A percentile compares a stretch with the other conserved stretches of the same genome.
These are phyloP conservation scores for Tulasnella sp. DNA, from an alignment of 768 basidiomycete species.

Conservation along the genomic window DNA sequence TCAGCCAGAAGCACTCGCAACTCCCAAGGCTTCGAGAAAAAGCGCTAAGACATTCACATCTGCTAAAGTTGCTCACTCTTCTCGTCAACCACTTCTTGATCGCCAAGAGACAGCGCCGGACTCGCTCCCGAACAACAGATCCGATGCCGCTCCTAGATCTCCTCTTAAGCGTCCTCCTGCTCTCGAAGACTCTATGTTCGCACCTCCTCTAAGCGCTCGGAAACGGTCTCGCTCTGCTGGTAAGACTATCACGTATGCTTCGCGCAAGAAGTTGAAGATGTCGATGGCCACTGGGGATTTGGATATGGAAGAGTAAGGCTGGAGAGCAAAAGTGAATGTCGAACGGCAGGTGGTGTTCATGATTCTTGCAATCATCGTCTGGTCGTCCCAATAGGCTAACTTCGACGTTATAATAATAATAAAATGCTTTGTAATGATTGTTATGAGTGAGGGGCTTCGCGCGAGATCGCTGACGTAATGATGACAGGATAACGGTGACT, in stretches of 20 bases:
- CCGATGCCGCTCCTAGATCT: neutral
- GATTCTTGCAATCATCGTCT: neutral
- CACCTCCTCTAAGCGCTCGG: neutral
- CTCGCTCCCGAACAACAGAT: neutral
- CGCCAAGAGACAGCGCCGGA: neutral
- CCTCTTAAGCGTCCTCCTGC: neutral
- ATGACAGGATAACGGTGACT: neutral
- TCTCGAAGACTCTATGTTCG: neutral
- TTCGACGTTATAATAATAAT: neutral
- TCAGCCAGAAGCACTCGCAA: neutral
- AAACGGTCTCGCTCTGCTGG: neutral
- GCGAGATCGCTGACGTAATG: neutral
- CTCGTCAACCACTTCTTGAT: neutral
- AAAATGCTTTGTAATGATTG: neutral
- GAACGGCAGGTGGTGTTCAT: neutral
- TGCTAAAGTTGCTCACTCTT: neutral
- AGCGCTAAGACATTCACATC: neutral
- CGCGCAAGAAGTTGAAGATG: conserved; percentile 17
- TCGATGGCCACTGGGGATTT: conserved; percentile 15
- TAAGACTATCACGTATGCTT: neutral
- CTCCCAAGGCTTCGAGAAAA: neutral
- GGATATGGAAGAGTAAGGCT: conserved; percentile 11
- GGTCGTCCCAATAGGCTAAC: too few species aligned
- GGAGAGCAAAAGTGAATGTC: neutral
- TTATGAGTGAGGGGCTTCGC: neutral